A percentile compares a stretch with the other conserved stretches of the same genome.
Conservation (phyloP, 2,329 filamentous ascomycete species). For the Alternaria brassicae region DNA sequence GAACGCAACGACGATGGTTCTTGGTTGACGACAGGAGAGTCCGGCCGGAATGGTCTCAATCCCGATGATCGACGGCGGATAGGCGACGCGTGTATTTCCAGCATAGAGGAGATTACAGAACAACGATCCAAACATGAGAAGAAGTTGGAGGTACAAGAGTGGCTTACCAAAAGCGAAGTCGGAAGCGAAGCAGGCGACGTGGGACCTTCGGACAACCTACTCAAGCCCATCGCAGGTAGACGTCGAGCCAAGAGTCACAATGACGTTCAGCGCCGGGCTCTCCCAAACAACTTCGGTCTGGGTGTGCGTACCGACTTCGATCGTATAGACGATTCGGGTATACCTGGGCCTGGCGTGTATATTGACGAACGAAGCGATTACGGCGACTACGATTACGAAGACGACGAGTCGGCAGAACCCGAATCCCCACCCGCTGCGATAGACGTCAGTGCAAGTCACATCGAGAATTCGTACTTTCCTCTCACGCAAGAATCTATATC, state of each 20-base stretch:
- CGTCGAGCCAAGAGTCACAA: constrained; percentile 59
- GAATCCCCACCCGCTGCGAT: constrained; percentile 48
- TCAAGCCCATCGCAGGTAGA: constrained; percentile 43
- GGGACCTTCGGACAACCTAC: constrained; percentile 34
- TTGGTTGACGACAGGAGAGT: constrained; percentile 51
- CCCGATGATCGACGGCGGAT: constrained; percentile 55
- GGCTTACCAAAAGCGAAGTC: constrained; percentile 57
- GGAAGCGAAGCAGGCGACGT: constrained; percentile 57
- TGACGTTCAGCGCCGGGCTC: constrained; percentile 40
- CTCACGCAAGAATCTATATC: constrained; percentile 27
- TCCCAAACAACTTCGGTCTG: constrained; percentile 37
- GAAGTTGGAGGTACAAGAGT: constrained; percentile 61
- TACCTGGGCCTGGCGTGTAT: constrained; percentile 61
- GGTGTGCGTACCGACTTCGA: constrained; percentile 43
- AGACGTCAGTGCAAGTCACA: constrained; percentile 34
- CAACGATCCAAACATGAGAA: constrained; percentile 58
- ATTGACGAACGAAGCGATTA: constrained; percentile 50
- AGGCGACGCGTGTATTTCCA: constrained; percentile 54
- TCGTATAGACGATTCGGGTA: constrained; percentile 47
- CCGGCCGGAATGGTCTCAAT: constrained; percentile 56
- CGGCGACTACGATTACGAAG: constrained; percentile 47
- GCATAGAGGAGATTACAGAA: constrained; percentile 59
- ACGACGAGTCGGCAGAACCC: constrained; percentile 39
- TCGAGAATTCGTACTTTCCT: constrained; percentile 44
- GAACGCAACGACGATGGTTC: constrained; percentile 56